phyloP scores from a whole-genome alignment of 148 eudicot species.

The Camellia japonica region DNA sequence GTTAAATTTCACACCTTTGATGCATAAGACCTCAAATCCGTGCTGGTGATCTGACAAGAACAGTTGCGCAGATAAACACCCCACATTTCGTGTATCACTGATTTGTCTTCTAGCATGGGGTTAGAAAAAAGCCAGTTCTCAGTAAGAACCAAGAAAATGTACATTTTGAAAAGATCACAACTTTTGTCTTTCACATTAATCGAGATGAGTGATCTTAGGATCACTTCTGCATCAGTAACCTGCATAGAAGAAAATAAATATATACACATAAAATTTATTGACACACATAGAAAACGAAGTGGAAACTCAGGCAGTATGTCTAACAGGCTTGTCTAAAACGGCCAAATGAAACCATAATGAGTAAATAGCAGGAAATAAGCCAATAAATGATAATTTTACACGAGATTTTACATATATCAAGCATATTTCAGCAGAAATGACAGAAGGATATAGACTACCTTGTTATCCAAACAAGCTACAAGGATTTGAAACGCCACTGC shows the following conservation, averaged over 20 bases:
- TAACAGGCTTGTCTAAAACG: neutral
- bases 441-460: conserved; percentile 37
- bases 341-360: neutral
- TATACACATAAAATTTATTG: neutral
- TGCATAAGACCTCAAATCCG: conserved; percentile 80
- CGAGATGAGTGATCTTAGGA: conserved; percentile 45
- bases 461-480: conserved; percentile 48
- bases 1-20: conserved; percentile 54
- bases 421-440: neutral
- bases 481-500: conserved; percentile 60
- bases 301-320: neutral
- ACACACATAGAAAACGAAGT: neutral
- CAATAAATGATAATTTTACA: neutral
- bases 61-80: conserved; percentile 56
- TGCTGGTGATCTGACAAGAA: conserved; percentile 72
- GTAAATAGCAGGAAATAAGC: neutral
- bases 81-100: conserved; percentile 46
- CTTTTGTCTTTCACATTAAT: conserved; percentile 62
- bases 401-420: neutral
- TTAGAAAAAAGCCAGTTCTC: conserved; percentile 69
- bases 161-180: conserved; percentile 64
- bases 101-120: conserved; percentile 22
- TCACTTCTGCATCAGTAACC: conserved; percentile 51
- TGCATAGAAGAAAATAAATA: conserved; percentile 23
- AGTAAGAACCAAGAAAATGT: conserved; percentile 60